A percentile compares a stretch with the other conserved stretches of the same genome.
Conservation (phyloP, 768 basidiomycete species). For the Chalciporus pseudorubinellus region DNA sequence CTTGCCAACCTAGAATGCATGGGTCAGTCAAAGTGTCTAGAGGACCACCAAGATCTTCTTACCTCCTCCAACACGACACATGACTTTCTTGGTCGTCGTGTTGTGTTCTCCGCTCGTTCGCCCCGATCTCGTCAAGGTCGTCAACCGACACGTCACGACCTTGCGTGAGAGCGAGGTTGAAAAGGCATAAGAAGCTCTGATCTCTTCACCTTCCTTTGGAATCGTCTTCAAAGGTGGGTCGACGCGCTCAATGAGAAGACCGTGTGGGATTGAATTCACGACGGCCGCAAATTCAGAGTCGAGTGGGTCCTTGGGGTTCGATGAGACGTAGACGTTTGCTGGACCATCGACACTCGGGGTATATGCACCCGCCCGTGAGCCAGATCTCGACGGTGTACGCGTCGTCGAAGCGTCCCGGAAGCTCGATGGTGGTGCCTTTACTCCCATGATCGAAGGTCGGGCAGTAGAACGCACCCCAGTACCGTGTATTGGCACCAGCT, state of each 20-base stretch:
- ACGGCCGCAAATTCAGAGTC: slow-evolving; percentile 75
- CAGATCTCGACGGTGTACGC: slow-evolving; percentile 61
- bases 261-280: slow-evolving; percentile 75
- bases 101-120: slow-evolving; percentile 35
- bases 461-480: slow-evolving; percentile 38
- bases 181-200: slow-evolving; percentile 82
- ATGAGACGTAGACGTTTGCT: slow-evolving; percentile 64
- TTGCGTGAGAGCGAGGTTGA: slow-evolving; percentile 71
- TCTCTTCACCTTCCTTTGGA: slow-evolving; percentile 73
- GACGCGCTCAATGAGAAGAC: slow-evolving; percentile 72
- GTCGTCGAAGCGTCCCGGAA: slow-evolving; percentile 59
- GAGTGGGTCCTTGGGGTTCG: slow-evolving; percentile 73
- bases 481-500: slow-evolving; percentile 54
- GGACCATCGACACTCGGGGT: slow-evolving; percentile 58
- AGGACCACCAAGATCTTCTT: slow-evolving; percentile 24
- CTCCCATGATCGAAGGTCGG: slow-evolving; percentile 37
- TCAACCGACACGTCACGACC: slow-evolving; percentile 75
- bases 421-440: slow-evolving; percentile 69
- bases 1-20: slow-evolving; percentile 64
- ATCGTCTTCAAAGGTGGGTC: slow-evolving; percentile 69
- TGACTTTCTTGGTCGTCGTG: slow-evolving; percentile 73
- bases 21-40: neutral
- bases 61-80: slow-evolving; percentile 90
- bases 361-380: slow-evolving; percentile 62
- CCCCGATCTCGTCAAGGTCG: slow-evolving; percentile 66